Conservation (phyloP, 345 rosid species). For the thale cress (Arabidopsis thaliana) region DNA sequence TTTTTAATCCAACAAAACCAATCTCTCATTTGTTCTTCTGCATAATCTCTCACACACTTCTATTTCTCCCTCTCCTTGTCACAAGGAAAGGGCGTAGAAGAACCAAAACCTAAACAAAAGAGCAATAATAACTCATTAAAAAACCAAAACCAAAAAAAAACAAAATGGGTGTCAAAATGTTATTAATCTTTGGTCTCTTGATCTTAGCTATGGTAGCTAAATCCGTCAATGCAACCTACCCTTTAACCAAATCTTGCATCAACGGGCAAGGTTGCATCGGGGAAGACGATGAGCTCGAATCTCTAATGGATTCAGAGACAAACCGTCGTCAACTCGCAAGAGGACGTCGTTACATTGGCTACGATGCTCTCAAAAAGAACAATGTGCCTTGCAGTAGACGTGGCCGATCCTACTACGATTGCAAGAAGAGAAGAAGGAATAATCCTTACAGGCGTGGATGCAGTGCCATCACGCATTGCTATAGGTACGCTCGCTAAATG, state of each 20-base stretch:
- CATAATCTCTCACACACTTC: constrained; percentile 33
- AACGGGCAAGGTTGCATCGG: constrained; percentile 46
- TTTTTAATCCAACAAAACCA: constrained; percentile 40
- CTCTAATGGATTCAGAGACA: constrained; percentile 51
- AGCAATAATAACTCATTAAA: not conserved
- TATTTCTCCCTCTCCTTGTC: constrained; percentile 44
- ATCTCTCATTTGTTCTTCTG: constrained; percentile 40
- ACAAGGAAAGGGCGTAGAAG: constrained; percentile 53
- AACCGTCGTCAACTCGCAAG: constrained; percentile 44
- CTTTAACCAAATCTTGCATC: constrained; percentile 39
- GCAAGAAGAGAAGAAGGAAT: constrained; percentile 41
- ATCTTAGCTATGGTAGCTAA: constrained; percentile 40
- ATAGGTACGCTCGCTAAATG: constrained; percentile 47
- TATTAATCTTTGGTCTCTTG: constrained; percentile 44
- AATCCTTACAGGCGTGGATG: constrained; percentile 67
- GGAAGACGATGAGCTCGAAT: constrained; percentile 44
- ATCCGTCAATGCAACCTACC: constrained; percentile 39
- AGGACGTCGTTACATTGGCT: constrained; percentile 53
- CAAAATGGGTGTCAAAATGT: constrained; percentile 48
- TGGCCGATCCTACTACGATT: constrained; percentile 64
- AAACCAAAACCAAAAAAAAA: not conserved
- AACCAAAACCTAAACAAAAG: constrained; percentile 20
- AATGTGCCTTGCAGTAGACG: constrained; percentile 54
- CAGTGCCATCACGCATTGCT: constrained; percentile 56
- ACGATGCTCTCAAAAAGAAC: constrained; percentile 48